These are phyloP conservation scores for Lipomyces lipofer DNA, from an alignment of 805 yeast species.

Conservation along the genomic window DNA sequence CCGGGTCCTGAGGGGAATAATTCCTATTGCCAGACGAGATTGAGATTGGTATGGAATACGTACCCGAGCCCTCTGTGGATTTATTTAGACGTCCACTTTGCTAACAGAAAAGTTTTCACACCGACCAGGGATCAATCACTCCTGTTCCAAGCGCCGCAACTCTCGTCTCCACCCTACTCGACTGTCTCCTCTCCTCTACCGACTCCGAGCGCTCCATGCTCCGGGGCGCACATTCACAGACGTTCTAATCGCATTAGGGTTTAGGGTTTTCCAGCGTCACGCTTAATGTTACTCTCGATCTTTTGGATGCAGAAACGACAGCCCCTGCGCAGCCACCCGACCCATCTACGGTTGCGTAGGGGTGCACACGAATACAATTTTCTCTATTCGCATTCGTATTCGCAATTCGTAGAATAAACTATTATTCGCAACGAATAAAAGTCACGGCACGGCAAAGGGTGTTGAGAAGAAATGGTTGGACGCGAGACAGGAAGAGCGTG, in stretches of 20 bases:
- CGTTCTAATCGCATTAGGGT: too few relatives aligned
- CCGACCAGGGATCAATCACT: conserved; percentile 75
- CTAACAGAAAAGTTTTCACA: too few relatives aligned
- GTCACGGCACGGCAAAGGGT: conserved; percentile 48
- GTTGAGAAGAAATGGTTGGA: conserved; percentile 68
- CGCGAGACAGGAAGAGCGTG: conserved; percentile 90
- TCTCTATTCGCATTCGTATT: too few relatives aligned
- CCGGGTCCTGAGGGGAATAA: too few relatives aligned
- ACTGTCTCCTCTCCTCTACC: conserved; percentile 56
- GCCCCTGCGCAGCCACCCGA: conserved; percentile 9
- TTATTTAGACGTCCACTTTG: too few relatives aligned
- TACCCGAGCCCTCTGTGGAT: too few relatives aligned
- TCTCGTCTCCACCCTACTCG: conserved; percentile 56
- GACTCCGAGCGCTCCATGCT: conserved; percentile 83
- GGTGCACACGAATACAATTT: conserved; percentile 67
- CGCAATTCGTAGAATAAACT: too few relatives aligned
- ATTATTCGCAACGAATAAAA: too few relatives aligned
- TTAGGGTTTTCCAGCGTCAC: conserved; percentile 87
- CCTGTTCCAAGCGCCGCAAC: conserved; percentile 71
- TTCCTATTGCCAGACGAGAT: conserved; percentile 62
- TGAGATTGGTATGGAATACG: conserved; percentile 92
- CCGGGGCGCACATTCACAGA: too few relatives aligned
- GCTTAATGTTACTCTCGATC: conserved; percentile 37
- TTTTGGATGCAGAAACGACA: conserved; percentile 1
- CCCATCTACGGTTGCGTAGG: conserved; percentile 42